Evolutionary conservation across 768 basidiomycete genomes (phyloP).

Genomic region (Pholiota molesta): DNA sequence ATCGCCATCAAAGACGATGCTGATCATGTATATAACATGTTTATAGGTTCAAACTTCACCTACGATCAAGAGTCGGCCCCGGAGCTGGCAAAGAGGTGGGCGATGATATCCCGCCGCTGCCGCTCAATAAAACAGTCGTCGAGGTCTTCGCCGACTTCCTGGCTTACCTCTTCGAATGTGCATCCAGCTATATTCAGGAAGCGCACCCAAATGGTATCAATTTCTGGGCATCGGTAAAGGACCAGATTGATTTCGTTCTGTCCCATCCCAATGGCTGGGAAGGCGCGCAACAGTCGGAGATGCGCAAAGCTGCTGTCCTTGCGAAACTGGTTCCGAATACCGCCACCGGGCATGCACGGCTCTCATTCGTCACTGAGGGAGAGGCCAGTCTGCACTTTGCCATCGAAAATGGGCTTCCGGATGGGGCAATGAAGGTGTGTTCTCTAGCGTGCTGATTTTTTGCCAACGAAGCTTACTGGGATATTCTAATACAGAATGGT

Average conservation of each 20-base stretch:
- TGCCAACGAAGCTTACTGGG: neutral
- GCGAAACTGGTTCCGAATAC: conserved; percentile 43
- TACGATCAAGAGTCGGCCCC: conserved; percentile 26
- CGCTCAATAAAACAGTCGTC: conserved; percentile 40
- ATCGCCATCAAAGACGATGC: neutral
- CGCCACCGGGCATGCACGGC: conserved; percentile 35
- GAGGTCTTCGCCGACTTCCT: conserved; percentile 55
- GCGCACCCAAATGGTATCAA: conserved; percentile 42
- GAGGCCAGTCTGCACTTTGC: conserved; percentile 57
- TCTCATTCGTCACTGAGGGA: conserved; percentile 53
- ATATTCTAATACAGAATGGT: conserved; percentile 35
- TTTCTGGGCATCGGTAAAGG: conserved; percentile 44
- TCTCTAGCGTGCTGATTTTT: neutral
- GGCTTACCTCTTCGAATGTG: conserved; percentile 45
- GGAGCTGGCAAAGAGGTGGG: conserved; percentile 22
- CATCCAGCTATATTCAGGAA: conserved; percentile 46
- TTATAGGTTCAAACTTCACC: conserved; percentile 41
- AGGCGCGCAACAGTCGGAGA: conserved; percentile 43
- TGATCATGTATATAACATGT: neutral
- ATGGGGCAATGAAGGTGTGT: conserved; percentile 29
- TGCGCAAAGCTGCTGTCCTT: conserved; percentile 44
- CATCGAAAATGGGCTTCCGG: conserved; percentile 36
- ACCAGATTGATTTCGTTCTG: conserved; percentile 45
- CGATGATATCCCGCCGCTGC: conserved; percentile 44
- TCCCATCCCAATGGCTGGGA: conserved; percentile 49